A percentile compares a stretch with the other conserved stretches of the same genome.
Conservation (phyloP, 768 basidiomycete genomes). For the Cyclocybe aegerita region DNA sequence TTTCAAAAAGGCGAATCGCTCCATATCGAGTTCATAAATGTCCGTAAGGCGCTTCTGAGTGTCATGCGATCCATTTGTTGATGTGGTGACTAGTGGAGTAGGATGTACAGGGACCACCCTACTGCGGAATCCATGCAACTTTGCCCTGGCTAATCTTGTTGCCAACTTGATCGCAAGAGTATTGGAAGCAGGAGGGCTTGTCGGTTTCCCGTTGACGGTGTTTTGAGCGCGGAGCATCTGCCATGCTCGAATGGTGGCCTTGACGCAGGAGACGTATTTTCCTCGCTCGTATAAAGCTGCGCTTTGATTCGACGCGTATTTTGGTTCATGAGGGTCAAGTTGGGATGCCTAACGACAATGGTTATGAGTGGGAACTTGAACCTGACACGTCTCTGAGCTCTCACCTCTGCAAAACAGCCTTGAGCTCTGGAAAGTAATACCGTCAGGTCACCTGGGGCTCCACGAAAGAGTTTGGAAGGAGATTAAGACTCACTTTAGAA, state of each 20-base stretch:
- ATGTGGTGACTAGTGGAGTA: neutral
- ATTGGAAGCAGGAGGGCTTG: neutral
- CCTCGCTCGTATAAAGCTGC: constrained; percentile 21
- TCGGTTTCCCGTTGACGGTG: neutral
- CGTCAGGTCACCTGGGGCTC: too few species aligned
- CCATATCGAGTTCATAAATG: constrained; percentile 6
- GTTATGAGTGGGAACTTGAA: neutral
- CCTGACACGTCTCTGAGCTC: too few species aligned
- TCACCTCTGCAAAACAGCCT: too few species aligned
- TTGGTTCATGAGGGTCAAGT: constrained; percentile 14
- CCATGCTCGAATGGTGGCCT: constrained; percentile 8
- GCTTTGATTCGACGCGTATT: constrained; percentile 22
- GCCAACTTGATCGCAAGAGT: constrained; percentile 14
- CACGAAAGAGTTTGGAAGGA: too few species aligned
- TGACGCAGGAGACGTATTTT: constrained; percentile 11
- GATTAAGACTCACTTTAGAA: too few species aligned
- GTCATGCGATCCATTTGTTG: neutral
- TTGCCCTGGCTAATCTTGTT: constrained; percentile 16
- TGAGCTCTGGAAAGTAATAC: too few species aligned
- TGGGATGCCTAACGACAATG: constrained; percentile 8
- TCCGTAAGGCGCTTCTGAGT: neutral
- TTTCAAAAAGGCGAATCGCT: neutral
- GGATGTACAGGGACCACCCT: constrained; percentile 7
- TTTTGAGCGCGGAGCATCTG: constrained; percentile 2
- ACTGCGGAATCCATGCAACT: constrained; percentile 3